phyloP scores from a whole-genome alignment of 2,329 filamentous ascomycete species.

The Penicillium sp. region DNA sequence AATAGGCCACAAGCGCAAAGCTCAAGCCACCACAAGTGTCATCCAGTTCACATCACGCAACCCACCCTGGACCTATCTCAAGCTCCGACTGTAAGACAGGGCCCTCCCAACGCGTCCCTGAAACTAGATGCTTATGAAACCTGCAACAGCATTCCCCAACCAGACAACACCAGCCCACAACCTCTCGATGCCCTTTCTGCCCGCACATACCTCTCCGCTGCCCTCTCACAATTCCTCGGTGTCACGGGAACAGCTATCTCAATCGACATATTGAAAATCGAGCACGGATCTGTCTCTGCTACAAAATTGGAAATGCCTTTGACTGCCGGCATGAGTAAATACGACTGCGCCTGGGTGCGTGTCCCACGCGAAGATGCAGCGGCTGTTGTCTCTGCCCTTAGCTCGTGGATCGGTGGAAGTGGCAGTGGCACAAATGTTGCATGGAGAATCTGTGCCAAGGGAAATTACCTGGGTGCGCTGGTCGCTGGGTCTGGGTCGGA shows the following conservation, averaged over 20 bases:
- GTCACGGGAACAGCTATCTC: conserved; percentile 44
- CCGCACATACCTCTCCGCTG: conserved; percentile 43
- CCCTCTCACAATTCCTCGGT: conserved; percentile 46
- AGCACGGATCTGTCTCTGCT: conserved; percentile 4
- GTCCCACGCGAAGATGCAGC: conserved; percentile 43
- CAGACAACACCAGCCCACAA: conserved; percentile 17
- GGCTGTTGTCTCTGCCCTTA: conserved; percentile 42
- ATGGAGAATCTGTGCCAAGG: conserved; percentile 38
- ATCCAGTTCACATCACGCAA: conserved; percentile 39
- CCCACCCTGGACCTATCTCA: conserved; percentile 43
- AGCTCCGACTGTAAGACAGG: conserved; percentile 40
- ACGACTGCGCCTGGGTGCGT: conserved; percentile 39
- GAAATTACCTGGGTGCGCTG: conserved; percentile 35
- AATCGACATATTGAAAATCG: conserved; percentile 45
- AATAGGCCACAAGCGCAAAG: conserved; percentile 26
- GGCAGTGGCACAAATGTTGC: conserved; percentile 27
- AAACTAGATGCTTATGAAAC: neutral
- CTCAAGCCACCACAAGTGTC: conserved; percentile 15
- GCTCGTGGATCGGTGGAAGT: conserved; percentile 43
- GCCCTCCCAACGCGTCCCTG: neutral
- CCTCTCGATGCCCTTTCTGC: conserved; percentile 45
- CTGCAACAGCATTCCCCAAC: conserved; percentile 26
- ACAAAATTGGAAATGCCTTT: neutral
- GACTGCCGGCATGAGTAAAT: conserved; percentile 2
- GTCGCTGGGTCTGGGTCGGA: conserved; percentile 32